These are phyloP conservation scores for Cytidiella melzeri DNA, from an alignment of 768 basidiomycete genomes.

Conservation along the genomic window DNA sequence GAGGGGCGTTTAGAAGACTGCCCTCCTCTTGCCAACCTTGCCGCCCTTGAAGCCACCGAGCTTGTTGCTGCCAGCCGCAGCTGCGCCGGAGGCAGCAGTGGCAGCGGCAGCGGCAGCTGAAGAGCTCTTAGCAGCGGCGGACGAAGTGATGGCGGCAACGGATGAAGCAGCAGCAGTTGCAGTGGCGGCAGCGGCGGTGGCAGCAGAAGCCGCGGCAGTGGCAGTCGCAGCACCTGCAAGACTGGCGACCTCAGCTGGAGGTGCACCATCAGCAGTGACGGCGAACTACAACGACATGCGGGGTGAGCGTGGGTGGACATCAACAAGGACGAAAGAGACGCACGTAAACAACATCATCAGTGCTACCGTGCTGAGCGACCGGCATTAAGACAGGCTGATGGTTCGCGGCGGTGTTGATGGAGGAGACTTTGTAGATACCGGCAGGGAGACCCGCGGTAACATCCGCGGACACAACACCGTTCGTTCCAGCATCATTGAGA, in stretches of 20 bases:
- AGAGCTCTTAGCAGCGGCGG: neutral
- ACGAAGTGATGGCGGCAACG: neutral
- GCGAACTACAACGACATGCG: constrained; percentile 20
- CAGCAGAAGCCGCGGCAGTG: constrained; percentile 8
- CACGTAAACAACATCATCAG: constrained; percentile 38
- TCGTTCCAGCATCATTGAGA: constrained; percentile 40
- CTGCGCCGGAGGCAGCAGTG: constrained; percentile 7
- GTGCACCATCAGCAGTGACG: constrained; percentile 17
- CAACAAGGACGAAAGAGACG: constrained; percentile 8
- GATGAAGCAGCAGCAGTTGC: constrained; percentile 3
- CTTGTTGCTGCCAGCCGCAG: constrained; percentile 12
- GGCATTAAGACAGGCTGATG: constrained; percentile 34
- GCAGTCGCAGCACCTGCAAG: constrained; percentile 7
- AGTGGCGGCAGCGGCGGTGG: constrained; percentile 7
- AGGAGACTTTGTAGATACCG: constrained; percentile 36
- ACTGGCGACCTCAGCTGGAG: no score
- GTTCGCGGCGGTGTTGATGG: constrained; percentile 42
- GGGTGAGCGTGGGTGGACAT: neutral
- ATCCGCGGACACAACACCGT: constrained; percentile 33
- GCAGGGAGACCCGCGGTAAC: constrained; percentile 39
- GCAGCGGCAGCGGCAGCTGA: constrained; percentile 1
- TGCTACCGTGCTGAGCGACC: constrained; percentile 36
- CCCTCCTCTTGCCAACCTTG: constrained; percentile 4
- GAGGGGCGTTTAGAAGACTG: neutral
- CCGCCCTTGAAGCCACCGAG: constrained; percentile 10